These are phyloP conservation scores for Amaranthus tricolor DNA, from an alignment of 179 eudicot species.

Conservation along the genomic window DNA sequence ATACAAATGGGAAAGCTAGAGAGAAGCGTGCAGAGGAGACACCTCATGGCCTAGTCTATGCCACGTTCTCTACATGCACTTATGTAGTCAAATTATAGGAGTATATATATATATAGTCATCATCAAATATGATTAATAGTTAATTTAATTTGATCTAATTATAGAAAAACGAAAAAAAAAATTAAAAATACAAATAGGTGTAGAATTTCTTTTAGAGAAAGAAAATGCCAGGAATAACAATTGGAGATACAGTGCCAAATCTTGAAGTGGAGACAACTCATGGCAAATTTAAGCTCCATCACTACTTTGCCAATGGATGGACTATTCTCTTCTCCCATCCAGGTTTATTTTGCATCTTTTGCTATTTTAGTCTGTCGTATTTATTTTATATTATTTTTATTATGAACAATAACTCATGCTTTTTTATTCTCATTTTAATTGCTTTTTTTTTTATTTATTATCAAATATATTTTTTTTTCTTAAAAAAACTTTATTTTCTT, in stretches of 20 bases:
- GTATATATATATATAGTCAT: background rate
- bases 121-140: background rate
- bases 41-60: background rate
- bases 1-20: too few species aligned
- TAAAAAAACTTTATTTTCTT: too few species aligned
- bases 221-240: conserved; percentile 72
- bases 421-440: too few species aligned
- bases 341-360: conserved; percentile 27
- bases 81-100: background rate
- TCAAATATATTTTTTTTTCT: too few species aligned
- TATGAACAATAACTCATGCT: too few species aligned
- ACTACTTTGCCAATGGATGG: conserved; percentile 53
- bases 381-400: background rate
- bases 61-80: conserved; percentile 22
- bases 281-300: conserved; percentile 65
- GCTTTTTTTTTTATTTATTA: too few species aligned
- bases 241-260: conserved; percentile 75
- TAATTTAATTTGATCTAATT: background rate
- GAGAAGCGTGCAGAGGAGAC: background rate
- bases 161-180: background rate
- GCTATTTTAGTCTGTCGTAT: too few species aligned
- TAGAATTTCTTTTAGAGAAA: background rate
- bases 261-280: conserved; percentile 69
- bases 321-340: conserved; percentile 82
- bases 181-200: background rate